Base-by-base conservation (phyloP, 2,329 filamentous ascomycete genomes). In the Capronia americana region DNA sequence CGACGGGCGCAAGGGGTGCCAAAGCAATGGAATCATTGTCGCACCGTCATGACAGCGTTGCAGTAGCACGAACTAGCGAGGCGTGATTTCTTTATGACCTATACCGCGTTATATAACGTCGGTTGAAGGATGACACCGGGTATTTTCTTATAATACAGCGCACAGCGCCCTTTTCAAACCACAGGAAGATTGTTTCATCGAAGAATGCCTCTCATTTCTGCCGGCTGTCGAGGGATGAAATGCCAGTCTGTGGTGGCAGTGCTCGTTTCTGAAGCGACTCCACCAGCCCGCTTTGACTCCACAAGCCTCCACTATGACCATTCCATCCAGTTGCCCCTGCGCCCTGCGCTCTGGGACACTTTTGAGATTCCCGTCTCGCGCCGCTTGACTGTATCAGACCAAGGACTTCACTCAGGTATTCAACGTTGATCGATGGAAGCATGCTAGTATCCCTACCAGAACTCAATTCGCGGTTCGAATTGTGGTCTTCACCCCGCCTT, bases 131-230 rank as follows among this genome's bases (percentile, higher is more conserved):
- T 53, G 57, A 61, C 57, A 46, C 34, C 23, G 24, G 30, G 44
- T 56, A 44, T 48, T 38, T 38, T 23, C 20, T 66, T 61, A 44
- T 60, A 58, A 55, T 61, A 24, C 46, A 61, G 61, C 60, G 67
- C 67, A 59, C 63, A 59, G 64, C 63, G 67, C 63, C 58, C 30
- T 50, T 65, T 57, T 62, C 44, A 59, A 30, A 50, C 50, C 32
- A n/a, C 17, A 44, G 55, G 57, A 54, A 3, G 46, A n/a, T 17
- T 38, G 23, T 32, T 26, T 34, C 20, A 57, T 57, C 55, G 23
- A 51, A 28, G 26, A 46, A 30, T 44, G 38, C 6, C 38, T 44
- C 17, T 44, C 38, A 2, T 44, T 44, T 44, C 17, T 44, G 38
- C 20, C 17, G 38, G 38, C 44, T 54, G 24, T 59, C 38, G 46